A percentile compares a stretch with the other conserved stretches of the same genome.
Conservation (phyloP, 805 yeast species). For the Dipodascopsis tothii region DNA sequence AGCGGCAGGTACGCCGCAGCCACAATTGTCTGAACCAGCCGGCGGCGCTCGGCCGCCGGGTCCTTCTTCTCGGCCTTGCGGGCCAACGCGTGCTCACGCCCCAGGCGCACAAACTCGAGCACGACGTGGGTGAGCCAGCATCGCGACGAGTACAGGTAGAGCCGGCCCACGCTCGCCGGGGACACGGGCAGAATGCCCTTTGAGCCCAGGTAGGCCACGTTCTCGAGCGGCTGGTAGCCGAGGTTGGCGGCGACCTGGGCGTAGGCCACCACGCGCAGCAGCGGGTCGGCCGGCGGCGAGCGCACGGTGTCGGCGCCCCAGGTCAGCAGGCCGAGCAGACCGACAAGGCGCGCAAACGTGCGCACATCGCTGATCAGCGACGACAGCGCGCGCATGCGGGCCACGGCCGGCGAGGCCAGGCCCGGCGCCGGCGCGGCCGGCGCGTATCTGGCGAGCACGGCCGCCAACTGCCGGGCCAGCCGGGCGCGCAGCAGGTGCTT, state of each 20-base stretch:
- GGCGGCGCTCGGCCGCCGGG: neutral
- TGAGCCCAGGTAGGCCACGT: slow-evolving; percentile 35
- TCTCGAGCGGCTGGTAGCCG: slow-evolving; percentile 36
- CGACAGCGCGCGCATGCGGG: slow-evolving; percentile 8
- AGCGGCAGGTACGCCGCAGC: slow-evolving; percentile 38
- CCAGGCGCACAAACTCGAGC: slow-evolving; percentile 29
- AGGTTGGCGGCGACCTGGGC: slow-evolving; percentile 33
- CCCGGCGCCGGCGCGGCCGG: neutral
- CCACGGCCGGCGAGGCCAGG: too few relatives aligned
- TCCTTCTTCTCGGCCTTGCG: slow-evolving; percentile 1
- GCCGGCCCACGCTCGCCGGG: slow-evolving; percentile 25
- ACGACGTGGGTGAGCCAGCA: slow-evolving; percentile 37
- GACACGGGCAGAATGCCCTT: slow-evolving; percentile 33
- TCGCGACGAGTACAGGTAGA: slow-evolving; percentile 34
- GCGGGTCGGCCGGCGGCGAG: slow-evolving; percentile 28
- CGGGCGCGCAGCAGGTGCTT: neutral
- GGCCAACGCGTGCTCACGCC: slow-evolving; percentile 8
- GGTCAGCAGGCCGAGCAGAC: slow-evolving; percentile 31
- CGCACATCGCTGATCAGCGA: slow-evolving; percentile 32
- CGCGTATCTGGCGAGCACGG: neutral
- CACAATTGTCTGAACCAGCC: slow-evolving; percentile 26
- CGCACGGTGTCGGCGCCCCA: slow-evolving; percentile 33
- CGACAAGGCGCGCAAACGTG: slow-evolving; percentile 35
- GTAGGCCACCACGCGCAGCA: slow-evolving; percentile 29
- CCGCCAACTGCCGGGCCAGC: neutral